phyloP scores from a whole-genome alignment of 352 stramenopile genomes.

The Thalassiosira allenii region DNA sequence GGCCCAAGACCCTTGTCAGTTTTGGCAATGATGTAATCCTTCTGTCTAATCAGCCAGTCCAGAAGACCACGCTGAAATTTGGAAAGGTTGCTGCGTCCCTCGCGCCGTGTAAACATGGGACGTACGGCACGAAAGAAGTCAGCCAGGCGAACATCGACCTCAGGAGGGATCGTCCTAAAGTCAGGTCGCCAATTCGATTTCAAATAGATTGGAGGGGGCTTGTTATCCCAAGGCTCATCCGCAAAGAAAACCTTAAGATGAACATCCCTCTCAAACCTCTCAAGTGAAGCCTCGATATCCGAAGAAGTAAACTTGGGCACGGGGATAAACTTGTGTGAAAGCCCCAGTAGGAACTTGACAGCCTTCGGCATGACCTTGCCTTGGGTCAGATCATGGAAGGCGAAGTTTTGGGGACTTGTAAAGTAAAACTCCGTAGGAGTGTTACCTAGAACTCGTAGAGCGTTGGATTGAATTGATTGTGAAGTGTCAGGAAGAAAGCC shows the following conservation, averaged over 20 bases:
- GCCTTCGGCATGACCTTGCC: neutral
- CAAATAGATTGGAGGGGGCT: neutral
- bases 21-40: neutral
- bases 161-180: slow-evolving; percentile 10
- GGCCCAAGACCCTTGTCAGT: slow-evolving; percentile 12
- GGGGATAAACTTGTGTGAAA: slow-evolving; percentile 25
- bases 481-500: slow-evolving; percentile 10
- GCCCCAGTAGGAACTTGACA: slow-evolving; percentile 1
- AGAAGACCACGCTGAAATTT: neutral
- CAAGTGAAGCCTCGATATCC: neutral
- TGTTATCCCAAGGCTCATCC: neutral
- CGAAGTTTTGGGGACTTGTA: neutral
- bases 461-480: slow-evolving; percentile 10
- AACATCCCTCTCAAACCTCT: slow-evolving; percentile 9
- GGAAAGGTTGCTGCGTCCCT: neutral
- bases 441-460: neutral
- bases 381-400: slow-evolving; percentile 25
- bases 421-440: slow-evolving; percentile 10
- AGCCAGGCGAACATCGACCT: neutral
- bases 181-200: slow-evolving; percentile 4
- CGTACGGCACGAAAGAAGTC: neutral
- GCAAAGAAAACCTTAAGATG: slow-evolving; percentile 16
- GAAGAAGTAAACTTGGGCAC: neutral
- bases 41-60: neutral
- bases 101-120: neutral